A percentile compares a stretch with the other conserved stretches of the same genome.
phyloP scores from a whole-genome alignment of 257 asterid species.

The Scutellaria barbata region DNA sequence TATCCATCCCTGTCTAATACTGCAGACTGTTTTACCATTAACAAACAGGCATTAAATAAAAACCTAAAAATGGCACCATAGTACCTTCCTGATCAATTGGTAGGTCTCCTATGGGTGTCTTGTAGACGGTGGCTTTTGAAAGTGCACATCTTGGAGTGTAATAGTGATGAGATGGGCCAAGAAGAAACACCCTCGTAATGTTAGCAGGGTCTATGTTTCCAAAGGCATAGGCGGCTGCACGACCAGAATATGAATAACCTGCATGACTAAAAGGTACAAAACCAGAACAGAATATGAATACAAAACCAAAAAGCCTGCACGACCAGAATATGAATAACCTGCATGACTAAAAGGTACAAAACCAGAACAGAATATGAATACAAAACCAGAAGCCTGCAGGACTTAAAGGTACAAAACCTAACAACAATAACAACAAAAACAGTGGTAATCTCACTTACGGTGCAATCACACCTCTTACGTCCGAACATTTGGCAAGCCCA shows the following conservation, averaged over 20 bases:
- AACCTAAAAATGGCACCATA: conserved; percentile 4
- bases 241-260: conserved; percentile 98
- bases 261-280: conserved; percentile 77
- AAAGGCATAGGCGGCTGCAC: conserved; percentile 98
- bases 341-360: conserved; percentile 77
- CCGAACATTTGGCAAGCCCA: conserved; percentile 69
- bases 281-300: conserved; percentile 83
- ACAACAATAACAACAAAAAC: conserved; percentile 20
- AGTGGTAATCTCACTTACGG: conserved; percentile 66
- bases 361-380: conserved; percentile 83
- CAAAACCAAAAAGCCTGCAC: conserved; percentile 64
- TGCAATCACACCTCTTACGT: conserved; percentile 96
- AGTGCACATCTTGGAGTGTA: conserved; percentile 92
- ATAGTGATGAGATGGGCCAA: conserved; percentile 97
- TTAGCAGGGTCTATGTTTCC: conserved; percentile 86
- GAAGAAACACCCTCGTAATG: conserved; percentile 90
- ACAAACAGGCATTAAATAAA: not conserved
- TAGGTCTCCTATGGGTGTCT: conserved; percentile 93
- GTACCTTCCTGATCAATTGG: conserved; percentile 92
- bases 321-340: conserved; percentile 98
- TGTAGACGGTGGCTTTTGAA: conserved; percentile 81
- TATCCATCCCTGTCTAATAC: not conserved
- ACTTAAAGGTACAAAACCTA: conserved; percentile 54
- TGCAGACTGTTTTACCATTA: not conserved
- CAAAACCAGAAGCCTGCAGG: too few relatives aligned